phyloP scores from a whole-genome alignment of 2,329 filamentous ascomycete species.

The Ceratocystis eucalypticola region DNA sequence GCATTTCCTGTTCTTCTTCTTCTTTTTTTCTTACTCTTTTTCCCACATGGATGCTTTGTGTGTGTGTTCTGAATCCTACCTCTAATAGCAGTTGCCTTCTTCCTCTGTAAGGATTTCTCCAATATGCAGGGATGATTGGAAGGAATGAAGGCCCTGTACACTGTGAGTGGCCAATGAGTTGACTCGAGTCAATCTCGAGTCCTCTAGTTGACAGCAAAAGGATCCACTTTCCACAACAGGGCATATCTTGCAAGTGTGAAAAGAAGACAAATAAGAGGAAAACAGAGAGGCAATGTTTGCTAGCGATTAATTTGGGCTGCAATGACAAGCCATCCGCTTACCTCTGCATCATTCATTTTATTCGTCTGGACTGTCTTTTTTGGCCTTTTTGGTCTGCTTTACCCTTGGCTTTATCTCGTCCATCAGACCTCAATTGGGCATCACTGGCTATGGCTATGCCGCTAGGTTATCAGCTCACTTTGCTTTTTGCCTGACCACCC shows the following conservation, averaged over 20 bases:
- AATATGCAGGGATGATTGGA: not conserved
- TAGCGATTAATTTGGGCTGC: conserved; percentile 3
- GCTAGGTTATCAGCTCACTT: not conserved
- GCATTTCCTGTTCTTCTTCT: not conserved
- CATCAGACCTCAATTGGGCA: not conserved
- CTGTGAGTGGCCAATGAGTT: not conserved
- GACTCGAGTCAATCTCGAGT: not conserved
- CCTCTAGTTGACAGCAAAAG: not conserved
- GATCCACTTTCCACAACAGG: conserved; percentile 8
- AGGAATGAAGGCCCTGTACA: not conserved
- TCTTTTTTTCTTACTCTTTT: not conserved
- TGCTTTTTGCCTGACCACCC: not conserved
- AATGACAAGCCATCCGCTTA: not conserved
- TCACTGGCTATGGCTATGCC: not conserved
- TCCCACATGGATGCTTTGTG: not conserved
- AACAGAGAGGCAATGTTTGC: not conserved
- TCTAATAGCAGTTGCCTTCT: not conserved
- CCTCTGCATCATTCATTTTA: not conserved
- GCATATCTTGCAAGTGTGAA: not conserved
- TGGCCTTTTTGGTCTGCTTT: not conserved
- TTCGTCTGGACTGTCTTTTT: not conserved
- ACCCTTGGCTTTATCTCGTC: not conserved
- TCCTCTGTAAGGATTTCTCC: not conserved
- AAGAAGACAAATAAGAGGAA: not conserved
- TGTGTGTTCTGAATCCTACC: not conserved